phyloP scores from a whole-genome alignment of 2,329 filamentous ascomycete species.

The Penicillium sp. region DNA sequence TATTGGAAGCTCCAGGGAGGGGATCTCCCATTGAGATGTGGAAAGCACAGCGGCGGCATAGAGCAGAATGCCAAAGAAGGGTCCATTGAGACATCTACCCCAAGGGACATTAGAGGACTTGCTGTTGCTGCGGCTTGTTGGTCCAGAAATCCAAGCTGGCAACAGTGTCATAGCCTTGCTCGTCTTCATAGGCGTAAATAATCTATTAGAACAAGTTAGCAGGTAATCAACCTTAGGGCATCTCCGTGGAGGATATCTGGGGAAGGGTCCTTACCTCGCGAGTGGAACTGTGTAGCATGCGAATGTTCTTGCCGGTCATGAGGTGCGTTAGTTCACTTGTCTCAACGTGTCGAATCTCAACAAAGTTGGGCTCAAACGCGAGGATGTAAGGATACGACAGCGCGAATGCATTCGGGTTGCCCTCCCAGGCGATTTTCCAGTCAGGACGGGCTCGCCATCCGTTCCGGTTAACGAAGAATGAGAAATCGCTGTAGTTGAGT shows the following conservation, averaged over 20 bases:
- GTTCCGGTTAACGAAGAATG: constrained; percentile 98
- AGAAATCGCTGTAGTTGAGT: constrained; percentile 97
- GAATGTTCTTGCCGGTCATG: constrained; percentile 91
- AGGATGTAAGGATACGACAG: constrained; percentile 96
- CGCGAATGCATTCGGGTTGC: constrained; percentile 84
- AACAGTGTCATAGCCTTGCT: constrained; percentile 86
- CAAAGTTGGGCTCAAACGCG: constrained; percentile 95
- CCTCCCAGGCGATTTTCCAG: constrained; percentile 98
- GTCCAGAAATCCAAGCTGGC: constrained; percentile 96
- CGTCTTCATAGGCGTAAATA: constrained; percentile 94
- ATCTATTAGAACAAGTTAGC: constrained; percentile 59
- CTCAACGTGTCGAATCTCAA: constrained; percentile 93
- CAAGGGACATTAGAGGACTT: background rate
- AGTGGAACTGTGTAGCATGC: constrained; percentile 95
- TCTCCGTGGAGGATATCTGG: background rate
- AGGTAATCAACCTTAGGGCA: background rate
- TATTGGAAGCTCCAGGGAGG: background rate
- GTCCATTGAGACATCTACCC: background rate
- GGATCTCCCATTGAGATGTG: background rate
- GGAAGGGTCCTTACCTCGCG: constrained; percentile 68
- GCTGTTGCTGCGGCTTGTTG: constrained; percentile 45
- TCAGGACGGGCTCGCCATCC: constrained; percentile 94
- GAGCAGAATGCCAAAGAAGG: background rate
- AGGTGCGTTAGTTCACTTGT: constrained; percentile 88
- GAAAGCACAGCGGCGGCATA: background rate